phyloP scores from a whole-genome alignment of 2,329 filamentous ascomycete genomes.

The Colletotrichum siamense region DNA sequence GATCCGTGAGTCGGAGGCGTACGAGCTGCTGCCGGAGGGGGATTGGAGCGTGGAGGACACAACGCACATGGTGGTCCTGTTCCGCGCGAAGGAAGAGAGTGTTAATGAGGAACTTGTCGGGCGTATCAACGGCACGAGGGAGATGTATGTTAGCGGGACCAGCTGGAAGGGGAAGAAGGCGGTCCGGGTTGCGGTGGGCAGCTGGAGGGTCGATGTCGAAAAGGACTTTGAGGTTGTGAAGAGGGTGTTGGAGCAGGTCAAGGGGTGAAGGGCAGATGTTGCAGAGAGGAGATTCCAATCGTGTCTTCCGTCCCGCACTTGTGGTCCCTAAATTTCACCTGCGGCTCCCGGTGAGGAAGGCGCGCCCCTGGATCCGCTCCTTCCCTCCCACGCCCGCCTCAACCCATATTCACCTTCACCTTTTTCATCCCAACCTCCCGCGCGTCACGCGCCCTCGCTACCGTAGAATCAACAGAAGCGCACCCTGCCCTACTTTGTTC shows the following conservation, averaged over 20 bases:
- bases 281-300: neutral
- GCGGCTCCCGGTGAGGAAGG: neutral
- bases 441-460: neutral
- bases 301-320: neutral
- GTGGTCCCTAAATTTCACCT: neutral
- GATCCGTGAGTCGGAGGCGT: constrained; percentile 65
- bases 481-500: neutral
- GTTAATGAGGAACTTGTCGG: constrained; percentile 72
- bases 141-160: constrained; percentile 85
- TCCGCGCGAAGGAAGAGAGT: constrained; percentile 67
- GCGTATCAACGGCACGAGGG: constrained; percentile 74
- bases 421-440: neutral
- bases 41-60: constrained; percentile 46
- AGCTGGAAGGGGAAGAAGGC: constrained; percentile 77
- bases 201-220: constrained; percentile 77
- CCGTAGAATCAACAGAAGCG: neutral
- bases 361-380: neutral
- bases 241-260: constrained; percentile 62
- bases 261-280: constrained; percentile 13
- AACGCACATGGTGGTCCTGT: constrained; percentile 72
- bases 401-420: neutral
- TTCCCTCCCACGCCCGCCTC: neutral
- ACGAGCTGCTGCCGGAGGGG: constrained; percentile 68
- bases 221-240: constrained; percentile 71
- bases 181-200: constrained; percentile 84